Evolutionary conservation across 1,284 basidiomycete genomes (phyloP).

Genomic region (Moesziomyces sp.): DNA sequence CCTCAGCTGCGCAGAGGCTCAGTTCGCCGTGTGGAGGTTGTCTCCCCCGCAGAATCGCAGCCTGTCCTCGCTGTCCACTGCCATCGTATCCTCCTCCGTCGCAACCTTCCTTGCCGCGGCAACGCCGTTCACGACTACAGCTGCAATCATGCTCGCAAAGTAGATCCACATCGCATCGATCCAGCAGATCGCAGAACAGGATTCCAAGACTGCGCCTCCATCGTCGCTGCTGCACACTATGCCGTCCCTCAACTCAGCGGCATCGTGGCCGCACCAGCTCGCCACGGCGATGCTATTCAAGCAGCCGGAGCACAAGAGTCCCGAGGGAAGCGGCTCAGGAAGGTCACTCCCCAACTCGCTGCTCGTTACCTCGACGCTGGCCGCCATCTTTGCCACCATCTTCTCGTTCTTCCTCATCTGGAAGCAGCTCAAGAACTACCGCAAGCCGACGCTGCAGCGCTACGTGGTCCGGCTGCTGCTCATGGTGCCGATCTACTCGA

Average conservation of each 20-base stretch:
- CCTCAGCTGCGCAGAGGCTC: too few species aligned
- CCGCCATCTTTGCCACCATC: constrained; percentile 75
- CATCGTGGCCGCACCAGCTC: constrained; percentile 11
- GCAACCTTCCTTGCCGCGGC: too few species aligned
- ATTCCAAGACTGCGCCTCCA: neutral
- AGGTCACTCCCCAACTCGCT: constrained; percentile 71
- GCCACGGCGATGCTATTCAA: constrained; percentile 10
- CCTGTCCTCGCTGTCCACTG: too few species aligned
- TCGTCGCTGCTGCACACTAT: constrained; percentile 6
- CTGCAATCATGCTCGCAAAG: neutral
- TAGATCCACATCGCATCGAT: neutral
- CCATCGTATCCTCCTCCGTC: too few species aligned
- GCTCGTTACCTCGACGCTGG: constrained; percentile 74
- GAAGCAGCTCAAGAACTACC: constrained; percentile 79
- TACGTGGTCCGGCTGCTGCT: constrained; percentile 96
- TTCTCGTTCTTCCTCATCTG: constrained; percentile 85
- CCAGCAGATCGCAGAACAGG: too few species aligned
- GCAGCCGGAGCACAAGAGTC: constrained; percentile 13
- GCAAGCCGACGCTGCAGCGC: constrained; percentile 70
- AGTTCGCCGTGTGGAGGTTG: too few species aligned
- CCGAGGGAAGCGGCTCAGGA: constrained; percentile 69
- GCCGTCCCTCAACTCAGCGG: constrained; percentile 15
- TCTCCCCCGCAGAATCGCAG: too few species aligned
- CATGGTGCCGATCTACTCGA: constrained; percentile 94
- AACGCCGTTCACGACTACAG: too few species aligned